Evolutionary conservation across 2,329 filamentous ascomycete genomes (phyloP), one percentile per base, ranked within the genome.

Genomic region (Neocucurbitaria cava): DNA sequence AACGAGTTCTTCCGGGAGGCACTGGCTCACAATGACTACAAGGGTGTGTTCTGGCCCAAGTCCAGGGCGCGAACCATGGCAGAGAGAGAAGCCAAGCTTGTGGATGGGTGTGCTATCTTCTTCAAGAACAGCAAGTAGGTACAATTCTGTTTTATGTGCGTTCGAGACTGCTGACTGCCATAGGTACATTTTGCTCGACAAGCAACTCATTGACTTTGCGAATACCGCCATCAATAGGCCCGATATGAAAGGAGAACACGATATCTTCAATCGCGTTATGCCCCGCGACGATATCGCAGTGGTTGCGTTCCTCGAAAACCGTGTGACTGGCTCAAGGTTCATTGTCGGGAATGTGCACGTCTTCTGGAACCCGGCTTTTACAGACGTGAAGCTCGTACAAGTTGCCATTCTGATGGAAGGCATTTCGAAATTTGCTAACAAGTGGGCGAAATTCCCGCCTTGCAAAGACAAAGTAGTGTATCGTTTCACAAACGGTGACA

Each of bases 231-330:
- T 99, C 77, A 95, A 96, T 72, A 85, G 95, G 62, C 91, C 93
- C 2, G 95, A 98, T 73, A 96, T 97, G 87, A 98, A 98, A 79
- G 91, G 93, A 52, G 92, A 96, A 69, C 91, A 96, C 72, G 95
- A 99, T 69, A 94, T 98, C 52, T 98, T 96, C 83, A 99, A 99
- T 75, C 90, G 95, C 24, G 90, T 99, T 56, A 98, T 97, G 95
- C 93, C 94, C 57, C 92, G 95, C 78, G 95, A 99, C 81, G 94
- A 98, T 73, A 96, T 99, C 75, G 95, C 90, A 15, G 89, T 96
- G 43, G 86, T 96, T 43, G 87, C 90, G 51, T 96, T 98, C 80
- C 86, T 99, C 59, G 95, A 99, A 77, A 97, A 96, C 69, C 87
- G 94, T 33, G 81, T 86, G 56, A 97, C 94, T 0, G 95, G 95